These are phyloP conservation scores for Colletotrichum orbiculare DNA, from an alignment of 2,329 filamentous ascomycete genomes.

Conservation along the genomic window DNA sequence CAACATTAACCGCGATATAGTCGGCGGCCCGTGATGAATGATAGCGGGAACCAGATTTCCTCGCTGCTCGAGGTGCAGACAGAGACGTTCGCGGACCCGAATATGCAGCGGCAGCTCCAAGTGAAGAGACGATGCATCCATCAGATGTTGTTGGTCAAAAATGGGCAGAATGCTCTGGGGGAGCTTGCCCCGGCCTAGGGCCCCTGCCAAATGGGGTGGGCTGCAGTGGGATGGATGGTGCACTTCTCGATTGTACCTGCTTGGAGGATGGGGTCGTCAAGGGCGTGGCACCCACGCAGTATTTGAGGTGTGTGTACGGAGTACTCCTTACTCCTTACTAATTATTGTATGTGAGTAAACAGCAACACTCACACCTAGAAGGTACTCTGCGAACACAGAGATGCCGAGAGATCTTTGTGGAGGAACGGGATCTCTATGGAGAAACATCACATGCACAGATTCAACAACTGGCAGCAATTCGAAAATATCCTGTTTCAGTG, in stretches of 20 bases:
- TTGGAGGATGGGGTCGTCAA: neutral
- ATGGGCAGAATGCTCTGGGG: constrained; percentile 32
- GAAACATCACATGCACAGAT: too few relatives aligned
- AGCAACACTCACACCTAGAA: too few relatives aligned
- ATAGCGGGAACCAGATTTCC: too few relatives aligned
- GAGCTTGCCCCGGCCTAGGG: constrained; percentile 28
- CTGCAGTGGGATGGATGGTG: too few relatives aligned
- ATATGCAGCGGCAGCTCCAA: constrained; percentile 1
- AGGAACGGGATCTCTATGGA: too few relatives aligned
- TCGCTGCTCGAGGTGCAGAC: neutral
- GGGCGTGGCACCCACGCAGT: too few relatives aligned
- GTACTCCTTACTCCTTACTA: too few relatives aligned
- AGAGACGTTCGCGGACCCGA: neutral
- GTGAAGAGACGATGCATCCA: constrained; percentile 2
- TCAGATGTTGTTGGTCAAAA: constrained; percentile 29
- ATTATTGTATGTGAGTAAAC: too few relatives aligned
- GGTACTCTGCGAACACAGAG: too few relatives aligned
- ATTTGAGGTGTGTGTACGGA: too few relatives aligned
- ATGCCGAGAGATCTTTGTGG: too few relatives aligned
- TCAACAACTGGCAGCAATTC: neutral
- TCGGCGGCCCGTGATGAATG: neutral
- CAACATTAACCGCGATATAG: neutral
- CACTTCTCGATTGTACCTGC: constrained; percentile 14
- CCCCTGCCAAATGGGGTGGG: neutral
- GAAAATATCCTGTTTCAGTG: constrained; percentile 6